Evolutionary conservation across 768 basidiomycete species (phyloP).

Genomic region (Collybia nuda): DNA sequence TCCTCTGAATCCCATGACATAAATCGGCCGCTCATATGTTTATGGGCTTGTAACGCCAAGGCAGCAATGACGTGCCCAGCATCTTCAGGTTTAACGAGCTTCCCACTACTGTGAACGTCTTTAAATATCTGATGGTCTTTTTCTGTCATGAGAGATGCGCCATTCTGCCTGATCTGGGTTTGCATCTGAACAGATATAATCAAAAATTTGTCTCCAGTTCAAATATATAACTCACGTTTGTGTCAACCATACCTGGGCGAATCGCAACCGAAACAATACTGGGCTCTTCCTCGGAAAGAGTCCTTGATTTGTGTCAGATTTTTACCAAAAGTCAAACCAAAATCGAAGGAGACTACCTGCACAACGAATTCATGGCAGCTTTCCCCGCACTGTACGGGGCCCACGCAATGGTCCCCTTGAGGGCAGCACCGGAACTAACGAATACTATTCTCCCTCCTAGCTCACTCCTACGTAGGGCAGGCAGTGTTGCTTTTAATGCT

Average conservation of each 20-base stretch:
- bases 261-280: slow-evolving; percentile 71
- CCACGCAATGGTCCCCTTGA: slow-evolving; percentile 68
- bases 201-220: neutral
- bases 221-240: slow-evolving; percentile 51
- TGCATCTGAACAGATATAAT: slow-evolving; percentile 66
- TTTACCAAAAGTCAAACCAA: neutral
- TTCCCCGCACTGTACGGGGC: slow-evolving; percentile 83
- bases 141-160: slow-evolving; percentile 51
- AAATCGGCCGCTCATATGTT: slow-evolving; percentile 71
- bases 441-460: slow-evolving; percentile 71
- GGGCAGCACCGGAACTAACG: slow-evolving; percentile 84
- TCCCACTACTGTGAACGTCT: slow-evolving; percentile 57
- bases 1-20: slow-evolving; percentile 78
- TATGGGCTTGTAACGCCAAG: slow-evolving; percentile 64
- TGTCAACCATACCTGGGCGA: slow-evolving; percentile 88
- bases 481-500: slow-evolving; percentile 65
- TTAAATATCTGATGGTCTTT: slow-evolving; percentile 59
- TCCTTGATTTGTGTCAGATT: slow-evolving; percentile 42
- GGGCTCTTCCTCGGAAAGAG: slow-evolving; percentile 84
- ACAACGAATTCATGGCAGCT: slow-evolving; percentile 87
- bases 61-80: slow-evolving; percentile 79
- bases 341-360: slow-evolving; percentile 45
- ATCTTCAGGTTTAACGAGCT: slow-evolving; percentile 72
- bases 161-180: slow-evolving; percentile 47
- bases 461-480: slow-evolving; percentile 61